These are phyloP conservation scores for Astrocystis sublimbata DNA, from an alignment of 495 filamentous ascomycete genomes.

Conservation along the genomic window DNA sequence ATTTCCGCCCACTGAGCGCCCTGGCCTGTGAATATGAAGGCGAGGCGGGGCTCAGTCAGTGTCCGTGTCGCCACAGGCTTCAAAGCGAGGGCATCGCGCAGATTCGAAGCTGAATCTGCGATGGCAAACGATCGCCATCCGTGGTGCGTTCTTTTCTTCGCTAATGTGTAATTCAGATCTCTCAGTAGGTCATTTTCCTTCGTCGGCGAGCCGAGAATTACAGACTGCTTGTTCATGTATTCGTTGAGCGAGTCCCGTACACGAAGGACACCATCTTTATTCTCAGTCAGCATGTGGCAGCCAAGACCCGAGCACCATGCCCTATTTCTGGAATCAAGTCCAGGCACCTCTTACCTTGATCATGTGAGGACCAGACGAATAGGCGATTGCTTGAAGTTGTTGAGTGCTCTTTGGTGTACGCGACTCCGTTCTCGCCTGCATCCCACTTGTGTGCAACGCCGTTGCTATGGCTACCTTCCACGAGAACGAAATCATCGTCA, in stretches of 20 bases:
- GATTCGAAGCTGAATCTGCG: constrained; percentile 1
- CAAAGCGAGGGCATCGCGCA: not conserved
- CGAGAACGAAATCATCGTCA: not conserved
- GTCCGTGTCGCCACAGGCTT: not conserved
- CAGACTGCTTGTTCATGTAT: not conserved
- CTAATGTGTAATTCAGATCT: constrained; percentile 28
- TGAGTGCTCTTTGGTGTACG: not conserved
- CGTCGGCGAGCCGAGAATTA: not conserved
- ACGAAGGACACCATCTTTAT: constrained; percentile 6
- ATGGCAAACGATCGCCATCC: constrained; percentile 25
- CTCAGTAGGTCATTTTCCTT: not conserved
- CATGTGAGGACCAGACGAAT: constrained; percentile 15
- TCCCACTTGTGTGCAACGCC: not conserved
- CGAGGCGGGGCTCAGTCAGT: constrained; percentile 15
- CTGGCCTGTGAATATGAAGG: constrained; percentile 37
- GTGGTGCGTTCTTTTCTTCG: constrained; percentile 24
- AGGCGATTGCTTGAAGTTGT: not conserved
- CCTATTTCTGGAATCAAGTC: not conserved
- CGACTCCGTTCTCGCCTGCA: not conserved
- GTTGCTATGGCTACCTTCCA: not conserved
- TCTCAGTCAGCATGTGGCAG: not conserved
- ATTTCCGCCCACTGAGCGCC: constrained; percentile 48
- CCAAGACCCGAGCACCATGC: not conserved
- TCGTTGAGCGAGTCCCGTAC: not conserved
- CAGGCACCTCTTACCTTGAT: constrained; percentile 16